Base-by-base conservation (phyloP, 176 grass and related monocot genomes). In the Melocanna baccifera region DNA sequence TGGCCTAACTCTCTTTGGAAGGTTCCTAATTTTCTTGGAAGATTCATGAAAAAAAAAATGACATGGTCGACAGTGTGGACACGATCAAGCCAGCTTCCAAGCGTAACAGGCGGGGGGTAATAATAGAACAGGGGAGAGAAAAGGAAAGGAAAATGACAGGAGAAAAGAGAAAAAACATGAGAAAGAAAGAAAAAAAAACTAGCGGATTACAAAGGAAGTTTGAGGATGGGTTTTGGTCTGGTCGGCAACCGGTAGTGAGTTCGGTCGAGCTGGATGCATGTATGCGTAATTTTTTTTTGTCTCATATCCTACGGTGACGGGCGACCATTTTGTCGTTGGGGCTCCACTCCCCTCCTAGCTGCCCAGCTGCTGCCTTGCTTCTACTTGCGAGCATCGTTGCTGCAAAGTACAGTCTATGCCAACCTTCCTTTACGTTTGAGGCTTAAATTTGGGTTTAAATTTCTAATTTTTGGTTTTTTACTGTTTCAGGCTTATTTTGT, bases 291-390 rank as follows among this genome's bases (percentile, higher is more conserved):
- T 86, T 86, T 82, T 69, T 86, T 86, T 82, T 69, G 71, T 90
- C 71, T 71, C 78, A 37, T 20, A 56, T 77, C 40, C 86, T 89
- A 91, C 10, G 70, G 81, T 46, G 92, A 94, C 92, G 77, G 86
- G 84, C 87, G 55, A 92, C 81, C 87, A 81, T 84, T 87, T 86
- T 66, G 64, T 22, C 29, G 82, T 84, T 91, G 79, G 36, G 71
- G 83, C 75, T 87, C 75, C 80, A 34, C 80, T 47, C 43, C 30
- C 2, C 2, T 13, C 22, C 46, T 43, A 11, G 42, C 42, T 59
- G 30, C 34, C 69, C 30, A 47, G 46, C 39, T 4, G 53, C 67
- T 86, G 66, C 56, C 65, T 57, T 86, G 77, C 88, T 86, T 85
- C 36, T 86, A 78, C 64, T 36, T 82, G 83, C 71, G 77, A 86